phyloP scores from a whole-genome alignment of 805 yeast genomes.

The Clavispora asparagi region DNA sequence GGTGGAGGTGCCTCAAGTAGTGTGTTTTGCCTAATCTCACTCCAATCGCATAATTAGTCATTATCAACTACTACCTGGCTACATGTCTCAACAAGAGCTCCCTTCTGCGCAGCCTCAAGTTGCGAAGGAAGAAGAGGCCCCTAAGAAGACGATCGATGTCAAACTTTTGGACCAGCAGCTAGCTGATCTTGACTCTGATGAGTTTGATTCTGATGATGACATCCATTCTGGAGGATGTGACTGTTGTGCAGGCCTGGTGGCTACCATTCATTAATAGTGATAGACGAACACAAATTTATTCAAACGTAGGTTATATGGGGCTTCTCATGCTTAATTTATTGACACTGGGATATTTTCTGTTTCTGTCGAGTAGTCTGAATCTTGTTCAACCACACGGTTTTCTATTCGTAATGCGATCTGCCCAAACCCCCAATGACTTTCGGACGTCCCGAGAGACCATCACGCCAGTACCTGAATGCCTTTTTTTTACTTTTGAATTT shows the following conservation, averaged over 20 bases:
- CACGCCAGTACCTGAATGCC: no score
- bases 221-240: conserved; percentile 10
- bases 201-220: conserved; percentile 15
- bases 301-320: no score
- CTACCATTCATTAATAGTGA: conserved; percentile 7
- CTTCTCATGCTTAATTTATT: no score
- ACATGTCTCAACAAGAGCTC: neutral
- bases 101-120: neutral
- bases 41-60: neutral
- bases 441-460: no score
- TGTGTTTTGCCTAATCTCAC: neutral
- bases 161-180: conserved; percentile 15
- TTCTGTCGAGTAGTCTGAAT: no score
- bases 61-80: neutral
- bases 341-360: no score
- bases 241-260: conserved; percentile 15
- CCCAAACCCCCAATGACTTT: no score
- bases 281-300: neutral
- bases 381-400: no score
- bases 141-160: conserved; percentile 8
- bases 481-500: no score
- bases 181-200: conserved; percentile 16
- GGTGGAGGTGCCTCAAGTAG: neutral
- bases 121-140: neutral
- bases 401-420: no score